Conservation (phyloP, 2,329 filamentous ascomycete species). For the Ophiobolus disseminans region DNA sequence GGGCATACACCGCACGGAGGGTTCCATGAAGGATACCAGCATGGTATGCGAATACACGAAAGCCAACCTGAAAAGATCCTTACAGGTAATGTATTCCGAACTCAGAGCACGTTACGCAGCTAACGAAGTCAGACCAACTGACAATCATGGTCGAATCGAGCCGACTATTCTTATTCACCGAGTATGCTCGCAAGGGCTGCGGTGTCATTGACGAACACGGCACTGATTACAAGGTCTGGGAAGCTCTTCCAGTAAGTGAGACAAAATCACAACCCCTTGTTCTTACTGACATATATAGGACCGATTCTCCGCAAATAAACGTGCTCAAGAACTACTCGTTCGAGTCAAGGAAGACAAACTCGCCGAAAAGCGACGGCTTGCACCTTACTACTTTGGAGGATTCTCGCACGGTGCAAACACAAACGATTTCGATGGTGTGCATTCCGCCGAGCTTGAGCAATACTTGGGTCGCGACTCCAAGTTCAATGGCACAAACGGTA, state of each 20-base stretch:
- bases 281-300: conserved; percentile 30
- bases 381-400: conserved; percentile 44
- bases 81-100: conserved; percentile 31
- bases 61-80: conserved; percentile 54
- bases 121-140: conserved; percentile 39
- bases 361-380: conserved; percentile 42
- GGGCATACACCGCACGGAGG: conserved; percentile 49
- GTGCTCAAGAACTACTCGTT: conserved; percentile 44
- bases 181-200: conserved; percentile 46
- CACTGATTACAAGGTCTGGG: conserved; percentile 49
- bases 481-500: conserved; percentile 17
- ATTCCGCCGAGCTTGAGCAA: conserved; percentile 34
- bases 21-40: conserved; percentile 55
- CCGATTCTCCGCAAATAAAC: conserved; percentile 45
- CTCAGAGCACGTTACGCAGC: neutral
- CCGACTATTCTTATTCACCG: conserved; percentile 49
- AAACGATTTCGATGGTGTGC: conserved; percentile 37
- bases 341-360: conserved; percentile 40
- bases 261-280: neutral
- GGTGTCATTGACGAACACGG: conserved; percentile 45
- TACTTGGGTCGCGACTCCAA: conserved; percentile 25
- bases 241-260: conserved; percentile 41
- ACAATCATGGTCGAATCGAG: conserved; percentile 50
- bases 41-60: conserved; percentile 54
- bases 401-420: conserved; percentile 43